A percentile compares a stretch with the other conserved stretches of the same genome.
phyloP scores from a whole-genome alignment of 768 basidiomycete species.

The Stropharia rugosoannulata region DNA sequence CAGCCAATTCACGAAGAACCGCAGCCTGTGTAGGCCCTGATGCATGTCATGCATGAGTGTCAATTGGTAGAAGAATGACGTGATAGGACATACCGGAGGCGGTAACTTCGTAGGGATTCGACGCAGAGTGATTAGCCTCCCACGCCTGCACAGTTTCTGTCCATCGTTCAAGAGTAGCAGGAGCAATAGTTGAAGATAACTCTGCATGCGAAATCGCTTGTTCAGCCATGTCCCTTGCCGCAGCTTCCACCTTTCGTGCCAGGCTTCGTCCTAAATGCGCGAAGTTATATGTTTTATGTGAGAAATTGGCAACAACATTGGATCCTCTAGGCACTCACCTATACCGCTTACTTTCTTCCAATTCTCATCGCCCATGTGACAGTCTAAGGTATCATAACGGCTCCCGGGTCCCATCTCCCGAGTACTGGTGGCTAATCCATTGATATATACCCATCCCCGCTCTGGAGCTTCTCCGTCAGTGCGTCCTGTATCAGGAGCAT shows the following conservation, averaged over 20 bases:
- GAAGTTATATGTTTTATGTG: neutral
- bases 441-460: constrained; percentile 24
- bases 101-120: neutral
- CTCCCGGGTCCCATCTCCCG: constrained; percentile 28
- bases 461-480: neutral
- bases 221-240: neutral
- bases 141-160: neutral
- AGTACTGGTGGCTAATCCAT: constrained; percentile 21
- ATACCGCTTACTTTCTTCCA: constrained; percentile 18
- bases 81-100: too few relatives aligned
- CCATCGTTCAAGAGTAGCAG: neutral
- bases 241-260: neutral
- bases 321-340: constrained; percentile 4
- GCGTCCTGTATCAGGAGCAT: neutral
- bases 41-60: neutral
- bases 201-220: neutral
- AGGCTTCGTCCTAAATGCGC: neutral
- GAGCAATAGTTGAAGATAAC: neutral
- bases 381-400: constrained; percentile 22
- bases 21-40: neutral
- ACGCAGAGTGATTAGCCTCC: neutral
- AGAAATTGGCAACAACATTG: neutral
- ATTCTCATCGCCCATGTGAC: constrained; percentile 22
- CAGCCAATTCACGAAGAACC: neutral
- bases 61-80: too few relatives aligned